A percentile compares a stretch with the other conserved stretches of the same genome.
phyloP scores from a whole-genome alignment of 2,329 filamentous ascomycete genomes.

The Colletotrichum tanaceti region DNA sequence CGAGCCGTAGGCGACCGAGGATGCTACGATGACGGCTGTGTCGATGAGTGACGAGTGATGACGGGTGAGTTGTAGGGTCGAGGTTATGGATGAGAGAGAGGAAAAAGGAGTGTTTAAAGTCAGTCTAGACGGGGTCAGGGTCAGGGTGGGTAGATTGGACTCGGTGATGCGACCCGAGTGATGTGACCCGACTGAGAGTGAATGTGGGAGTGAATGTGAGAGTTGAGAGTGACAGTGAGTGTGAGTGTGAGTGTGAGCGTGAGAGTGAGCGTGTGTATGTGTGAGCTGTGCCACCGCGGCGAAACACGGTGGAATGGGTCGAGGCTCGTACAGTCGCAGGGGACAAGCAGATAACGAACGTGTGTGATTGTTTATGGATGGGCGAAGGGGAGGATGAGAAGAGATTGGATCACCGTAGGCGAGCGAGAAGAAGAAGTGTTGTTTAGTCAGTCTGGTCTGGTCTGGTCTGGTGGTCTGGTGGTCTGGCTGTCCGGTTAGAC shows the following conservation, averaged over 20 bases:
- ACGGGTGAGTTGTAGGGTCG: not conserved
- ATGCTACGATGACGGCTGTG: not conserved
- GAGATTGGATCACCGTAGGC: slow-evolving; percentile 7
- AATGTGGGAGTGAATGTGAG: no score
- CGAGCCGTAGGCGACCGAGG: slow-evolving; percentile 3
- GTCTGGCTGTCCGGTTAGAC: no score
- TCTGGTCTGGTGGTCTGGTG: not conserved
- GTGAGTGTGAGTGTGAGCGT: not conserved
- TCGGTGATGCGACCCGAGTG: not conserved
- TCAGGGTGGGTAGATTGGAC: not conserved
- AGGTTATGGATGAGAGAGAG: not conserved
- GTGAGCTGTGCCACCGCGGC: slow-evolving; percentile 28
- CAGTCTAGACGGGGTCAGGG: not conserved
- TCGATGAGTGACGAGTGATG: not conserved
- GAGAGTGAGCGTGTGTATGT: not conserved
- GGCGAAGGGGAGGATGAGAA: not conserved
- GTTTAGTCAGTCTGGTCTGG: no score
- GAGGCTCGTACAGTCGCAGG: slow-evolving; percentile 28
- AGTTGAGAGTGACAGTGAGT: not conserved
- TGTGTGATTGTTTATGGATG: not conserved
- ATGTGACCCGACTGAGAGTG: not conserved
- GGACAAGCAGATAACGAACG: not conserved
- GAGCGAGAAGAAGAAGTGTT: not conserved
- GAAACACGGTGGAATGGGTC: slow-evolving; percentile 35
- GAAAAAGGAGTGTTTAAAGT: not conserved